Conservation (phyloP, 2,329 filamentous ascomycete genomes). For the Monilinia laxa region DNA sequence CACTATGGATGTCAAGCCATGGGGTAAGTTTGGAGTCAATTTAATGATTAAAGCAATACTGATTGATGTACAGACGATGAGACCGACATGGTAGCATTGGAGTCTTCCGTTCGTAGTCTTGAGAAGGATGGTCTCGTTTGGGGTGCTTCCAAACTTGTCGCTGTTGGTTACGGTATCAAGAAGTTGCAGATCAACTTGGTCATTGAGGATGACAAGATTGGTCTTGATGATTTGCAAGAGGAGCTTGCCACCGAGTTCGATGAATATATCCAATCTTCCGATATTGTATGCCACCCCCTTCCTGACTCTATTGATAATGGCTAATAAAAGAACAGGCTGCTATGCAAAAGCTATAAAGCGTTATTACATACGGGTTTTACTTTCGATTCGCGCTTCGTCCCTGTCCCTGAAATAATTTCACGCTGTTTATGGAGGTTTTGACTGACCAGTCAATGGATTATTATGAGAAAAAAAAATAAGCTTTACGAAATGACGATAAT, state of each 20-base stretch:
- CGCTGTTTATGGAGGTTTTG: constrained; percentile 31
- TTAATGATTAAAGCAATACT: constrained; percentile 12
- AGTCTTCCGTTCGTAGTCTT: constrained; percentile 77
- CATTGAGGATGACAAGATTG: constrained; percentile 95
- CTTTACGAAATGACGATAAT: constrained; percentile 36
- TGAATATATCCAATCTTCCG: constrained; percentile 94
- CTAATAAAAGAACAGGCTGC: constrained; percentile 51
- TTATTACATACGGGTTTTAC: constrained; percentile 29
- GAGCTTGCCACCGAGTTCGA: constrained; percentile 76
- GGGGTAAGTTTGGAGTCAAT: constrained; percentile 63
- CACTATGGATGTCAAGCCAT: constrained; percentile 95
- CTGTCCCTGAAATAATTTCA: constrained; percentile 34
- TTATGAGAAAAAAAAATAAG: constrained; percentile 23
- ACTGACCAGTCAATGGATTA: constrained; percentile 21
- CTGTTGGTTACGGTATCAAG: constrained; percentile 96
- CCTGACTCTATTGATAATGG: constrained; percentile 25
- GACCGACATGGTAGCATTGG: constrained; percentile 84
- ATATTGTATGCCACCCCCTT: constrained; percentile 58
- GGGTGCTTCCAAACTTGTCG: constrained; percentile 85
- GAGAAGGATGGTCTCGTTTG: constrained; percentile 93
- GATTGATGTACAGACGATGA: constrained; percentile 67
- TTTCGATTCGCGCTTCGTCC: constrained; percentile 24
- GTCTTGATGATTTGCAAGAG: constrained; percentile 81
- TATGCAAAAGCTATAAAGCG: constrained; percentile 85
- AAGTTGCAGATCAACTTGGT: constrained; percentile 99